Evolutionary conservation across 2,329 filamentous ascomycete genomes (phyloP).

Genomic region (Fusarium circinatum): DNA sequence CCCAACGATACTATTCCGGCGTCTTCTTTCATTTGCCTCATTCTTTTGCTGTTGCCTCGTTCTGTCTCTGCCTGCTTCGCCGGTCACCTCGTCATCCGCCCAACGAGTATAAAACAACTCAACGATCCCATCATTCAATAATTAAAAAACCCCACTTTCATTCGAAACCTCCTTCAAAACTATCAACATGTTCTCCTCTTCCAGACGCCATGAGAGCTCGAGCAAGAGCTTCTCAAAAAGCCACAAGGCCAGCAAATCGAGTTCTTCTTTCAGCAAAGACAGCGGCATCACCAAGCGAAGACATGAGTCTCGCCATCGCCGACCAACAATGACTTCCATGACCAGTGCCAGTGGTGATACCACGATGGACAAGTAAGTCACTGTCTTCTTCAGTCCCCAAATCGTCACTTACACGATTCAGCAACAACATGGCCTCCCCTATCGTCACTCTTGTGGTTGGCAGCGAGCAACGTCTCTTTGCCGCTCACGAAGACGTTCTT

Average conservation of each 20-base stretch:
- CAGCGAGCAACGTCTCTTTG: constrained; percentile 86
- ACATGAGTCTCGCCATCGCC: constrained; percentile 61
- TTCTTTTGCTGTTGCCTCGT: constrained; percentile 27
- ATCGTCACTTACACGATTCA: constrained; percentile 10
- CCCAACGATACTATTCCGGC: constrained; percentile 19
- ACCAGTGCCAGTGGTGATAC: constrained; percentile 51
- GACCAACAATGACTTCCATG: constrained; percentile 60
- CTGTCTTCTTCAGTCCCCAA: not conserved
- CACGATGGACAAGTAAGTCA: constrained; percentile 57
- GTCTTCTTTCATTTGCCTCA: constrained; percentile 27
- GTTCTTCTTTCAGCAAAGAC: constrained; percentile 65
- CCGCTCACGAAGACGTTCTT: constrained; percentile 89
- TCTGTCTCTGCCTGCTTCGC: constrained; percentile 13
- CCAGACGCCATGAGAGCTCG: constrained; percentile 56
- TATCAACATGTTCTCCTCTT: constrained; percentile 59
- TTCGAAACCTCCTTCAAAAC: not conserved
- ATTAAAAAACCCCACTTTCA: not conserved
- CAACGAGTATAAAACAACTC: constrained; percentile 24
- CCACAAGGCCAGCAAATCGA: constrained; percentile 61
- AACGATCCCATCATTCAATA: constrained; percentile 21
- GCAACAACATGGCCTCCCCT: constrained; percentile 70
- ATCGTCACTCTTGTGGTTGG: constrained; percentile 86
- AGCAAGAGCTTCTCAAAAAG: constrained; percentile 65
- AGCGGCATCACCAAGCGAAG: constrained; percentile 65
- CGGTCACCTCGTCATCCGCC: constrained; percentile 4